Evolutionary conservation across 2,329 filamentous ascomycete species (phyloP).

Genomic region (Fusarium protoensiforme): DNA sequence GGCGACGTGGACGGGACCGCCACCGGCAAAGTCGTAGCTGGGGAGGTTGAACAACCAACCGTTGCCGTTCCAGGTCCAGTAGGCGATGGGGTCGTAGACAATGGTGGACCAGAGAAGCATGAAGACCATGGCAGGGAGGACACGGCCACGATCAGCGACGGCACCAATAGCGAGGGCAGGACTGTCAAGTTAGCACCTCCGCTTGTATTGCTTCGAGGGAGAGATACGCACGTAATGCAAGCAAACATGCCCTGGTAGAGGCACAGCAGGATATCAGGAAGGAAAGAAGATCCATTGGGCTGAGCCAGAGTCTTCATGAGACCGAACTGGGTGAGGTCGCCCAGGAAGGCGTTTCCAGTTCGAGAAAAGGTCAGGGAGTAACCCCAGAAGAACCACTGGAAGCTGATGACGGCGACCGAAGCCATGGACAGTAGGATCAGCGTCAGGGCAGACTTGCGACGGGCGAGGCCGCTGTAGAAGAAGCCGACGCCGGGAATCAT

Average conservation of each 20-base stretch:
- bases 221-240: constrained; percentile 78
- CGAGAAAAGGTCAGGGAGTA: constrained; percentile 89
- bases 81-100: constrained; percentile 79
- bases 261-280: constrained; percentile 87
- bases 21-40: constrained; percentile 79
- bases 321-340: constrained; percentile 83
- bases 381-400: constrained; percentile 98
- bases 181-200: constrained; percentile 45
- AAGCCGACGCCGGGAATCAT: constrained; percentile 96
- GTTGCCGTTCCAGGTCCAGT: constrained; percentile 81
- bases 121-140: constrained; percentile 71
- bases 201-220: neutral
- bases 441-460: constrained; percentile 88
- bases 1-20: constrained; percentile 79
- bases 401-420: constrained; percentile 80
- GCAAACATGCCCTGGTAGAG: constrained; percentile 93
- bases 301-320: constrained; percentile 80
- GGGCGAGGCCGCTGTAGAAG: constrained; percentile 92
- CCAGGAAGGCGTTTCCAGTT: constrained; percentile 80
- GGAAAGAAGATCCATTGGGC: constrained; percentile 75
- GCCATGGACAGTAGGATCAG: constrained; percentile 89
- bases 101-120: constrained; percentile 78
- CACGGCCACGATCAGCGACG: constrained; percentile 69
- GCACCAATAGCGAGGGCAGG: constrained; percentile 69
- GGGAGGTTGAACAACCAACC: constrained; percentile 78